These are phyloP conservation scores for Populus tremula DNA, from an alignment of 345 rosid species.

Conservation along the genomic window DNA sequence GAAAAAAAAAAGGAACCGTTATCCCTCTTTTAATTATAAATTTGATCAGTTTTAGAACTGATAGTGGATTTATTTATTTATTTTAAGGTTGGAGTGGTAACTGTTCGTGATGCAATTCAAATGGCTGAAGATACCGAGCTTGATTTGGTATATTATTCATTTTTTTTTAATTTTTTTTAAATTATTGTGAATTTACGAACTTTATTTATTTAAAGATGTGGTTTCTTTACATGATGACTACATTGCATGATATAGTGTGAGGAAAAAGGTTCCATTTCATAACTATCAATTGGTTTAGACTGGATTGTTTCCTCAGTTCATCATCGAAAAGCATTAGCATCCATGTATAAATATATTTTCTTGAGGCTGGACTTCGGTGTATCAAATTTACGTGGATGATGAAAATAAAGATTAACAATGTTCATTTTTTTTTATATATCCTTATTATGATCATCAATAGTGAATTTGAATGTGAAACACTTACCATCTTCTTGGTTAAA, in stretches of 20 bases:
- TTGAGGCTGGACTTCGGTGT: not conserved
- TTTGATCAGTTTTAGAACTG: not conserved
- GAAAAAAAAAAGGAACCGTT: not conserved
- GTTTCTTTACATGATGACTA: not conserved
- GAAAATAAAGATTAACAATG: not conserved
- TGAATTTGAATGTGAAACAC: not conserved
- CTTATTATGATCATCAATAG: not conserved
- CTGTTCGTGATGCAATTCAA: slow-evolving; percentile 68
- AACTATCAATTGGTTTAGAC: not conserved
- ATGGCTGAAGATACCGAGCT: slow-evolving; percentile 86
- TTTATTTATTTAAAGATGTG: not conserved
- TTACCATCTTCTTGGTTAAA: not conserved
- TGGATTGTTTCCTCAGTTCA: not conserved
- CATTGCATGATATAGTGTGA: not conserved
- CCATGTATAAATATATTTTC: not conserved
- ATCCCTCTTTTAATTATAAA: slow-evolving; percentile 1
- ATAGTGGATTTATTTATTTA: slow-evolving; percentile 10
- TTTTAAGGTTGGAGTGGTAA: slow-evolving; percentile 69
- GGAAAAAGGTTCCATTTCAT: not conserved
- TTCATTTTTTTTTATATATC: not conserved
- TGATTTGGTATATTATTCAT: slow-evolving; percentile 59
- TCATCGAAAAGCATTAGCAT: not conserved
- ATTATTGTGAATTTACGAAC: not conserved
- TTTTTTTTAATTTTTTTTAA: not conserved
- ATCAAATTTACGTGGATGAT: not conserved